These are phyloP conservation scores for Yamadazyma insecticola DNA, from an alignment of 805 yeast genomes.

Conservation along the genomic window DNA sequence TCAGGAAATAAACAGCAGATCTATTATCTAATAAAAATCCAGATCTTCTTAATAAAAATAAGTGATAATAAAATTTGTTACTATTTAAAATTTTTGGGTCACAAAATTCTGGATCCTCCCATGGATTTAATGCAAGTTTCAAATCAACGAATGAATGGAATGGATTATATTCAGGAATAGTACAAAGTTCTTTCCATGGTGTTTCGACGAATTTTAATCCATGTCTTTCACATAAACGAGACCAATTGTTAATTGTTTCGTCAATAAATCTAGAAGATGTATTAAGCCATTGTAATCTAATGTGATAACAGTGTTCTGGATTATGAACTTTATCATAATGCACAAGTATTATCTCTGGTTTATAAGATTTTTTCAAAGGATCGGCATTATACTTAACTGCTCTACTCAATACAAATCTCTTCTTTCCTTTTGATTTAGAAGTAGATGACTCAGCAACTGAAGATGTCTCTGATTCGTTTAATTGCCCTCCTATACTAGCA, in stretches of 20 bases:
- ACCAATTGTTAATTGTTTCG: constrained; percentile 48
- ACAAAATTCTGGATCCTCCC: constrained; percentile 53
- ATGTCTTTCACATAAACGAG: constrained; percentile 77
- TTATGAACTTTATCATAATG: constrained; percentile 92
- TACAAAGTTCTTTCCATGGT: constrained; percentile 84
- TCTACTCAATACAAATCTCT: constrained; percentile 58
- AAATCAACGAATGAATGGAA: constrained; percentile 82
- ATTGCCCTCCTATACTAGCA: constrained; percentile 12
- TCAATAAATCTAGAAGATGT: constrained; percentile 67
- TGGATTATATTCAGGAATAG: constrained; percentile 73
- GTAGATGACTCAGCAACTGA: constrained; percentile 23
- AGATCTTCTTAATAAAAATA: constrained; percentile 59
- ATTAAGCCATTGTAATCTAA: constrained; percentile 88
- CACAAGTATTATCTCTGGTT: constrained; percentile 73
- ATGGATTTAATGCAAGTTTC: constrained; percentile 64
- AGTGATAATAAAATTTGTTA: constrained; percentile 73
- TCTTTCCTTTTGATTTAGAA: constrained; percentile 17
- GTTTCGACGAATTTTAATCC: constrained; percentile 78
- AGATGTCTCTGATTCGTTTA: constrained; percentile 16
- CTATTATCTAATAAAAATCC: constrained; percentile 83
- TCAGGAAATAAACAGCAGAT: constrained; percentile 58
- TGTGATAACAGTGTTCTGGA: constrained; percentile 91
- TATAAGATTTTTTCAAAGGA: constrained; percentile 61
- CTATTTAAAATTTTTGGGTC: constrained; percentile 33
- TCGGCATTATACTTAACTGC: constrained; percentile 71